phyloP scores from a whole-genome alignment of 208 protist genomes.

The Leishmania aethiopica region DNA sequence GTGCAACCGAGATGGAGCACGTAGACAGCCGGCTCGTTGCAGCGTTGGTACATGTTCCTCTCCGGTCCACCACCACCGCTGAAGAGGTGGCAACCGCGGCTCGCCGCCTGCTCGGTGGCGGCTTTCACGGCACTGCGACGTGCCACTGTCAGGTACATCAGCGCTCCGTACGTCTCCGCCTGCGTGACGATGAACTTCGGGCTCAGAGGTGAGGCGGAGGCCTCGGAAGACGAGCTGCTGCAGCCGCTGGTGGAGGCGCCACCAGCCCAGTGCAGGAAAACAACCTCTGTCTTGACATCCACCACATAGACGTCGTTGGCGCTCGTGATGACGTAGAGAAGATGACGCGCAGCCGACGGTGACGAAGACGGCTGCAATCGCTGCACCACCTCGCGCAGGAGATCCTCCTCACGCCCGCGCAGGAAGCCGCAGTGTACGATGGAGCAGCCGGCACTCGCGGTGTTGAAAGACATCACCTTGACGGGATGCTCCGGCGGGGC shows the following conservation, averaged over 20 bases:
- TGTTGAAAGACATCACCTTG: constrained; percentile 31
- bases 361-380: constrained; percentile 10
- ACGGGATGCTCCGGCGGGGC: constrained; percentile 19
- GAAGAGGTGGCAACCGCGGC: neutral
- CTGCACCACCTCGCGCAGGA: constrained; percentile 33
- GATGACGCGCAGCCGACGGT: constrained; percentile 16
- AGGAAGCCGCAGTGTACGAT: constrained; percentile 42
- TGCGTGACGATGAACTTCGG: constrained; percentile 29
- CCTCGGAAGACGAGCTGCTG: constrained; percentile 1
- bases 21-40: constrained; percentile 32
- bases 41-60: constrained; percentile 17
- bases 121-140: constrained; percentile 12
- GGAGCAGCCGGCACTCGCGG: constrained; percentile 10
- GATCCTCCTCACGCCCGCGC: constrained; percentile 35
- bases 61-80: constrained; percentile 14
- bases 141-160: constrained; percentile 38
- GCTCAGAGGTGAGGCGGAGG: constrained; percentile 21
- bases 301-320: constrained; percentile 34
- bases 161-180: constrained; percentile 34
- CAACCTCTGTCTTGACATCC: constrained; percentile 29
- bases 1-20: constrained; percentile 39
- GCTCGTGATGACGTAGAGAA: constrained; percentile 36
- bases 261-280: constrained; percentile 27
- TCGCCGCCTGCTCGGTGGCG: neutral
- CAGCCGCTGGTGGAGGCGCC: constrained; percentile 8